Evolutionary conservation across 768 basidiomycete genomes (phyloP).

Genomic region (Mycena latifolia): DNA sequence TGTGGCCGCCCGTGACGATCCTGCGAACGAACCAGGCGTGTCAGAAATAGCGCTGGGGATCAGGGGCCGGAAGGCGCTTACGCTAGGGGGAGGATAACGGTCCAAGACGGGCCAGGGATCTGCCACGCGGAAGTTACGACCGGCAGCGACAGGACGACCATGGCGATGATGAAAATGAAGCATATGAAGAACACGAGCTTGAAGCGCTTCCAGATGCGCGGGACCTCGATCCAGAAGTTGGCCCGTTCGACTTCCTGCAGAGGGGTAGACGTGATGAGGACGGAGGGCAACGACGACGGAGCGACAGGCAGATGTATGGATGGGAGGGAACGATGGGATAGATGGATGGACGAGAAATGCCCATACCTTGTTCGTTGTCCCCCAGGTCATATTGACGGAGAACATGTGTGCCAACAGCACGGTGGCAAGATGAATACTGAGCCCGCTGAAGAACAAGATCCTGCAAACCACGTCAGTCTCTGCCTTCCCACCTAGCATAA

Average conservation of each 20-base stretch:
- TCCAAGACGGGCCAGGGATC: constrained; percentile 73
- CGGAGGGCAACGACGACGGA: no score
- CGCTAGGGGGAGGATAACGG: constrained; percentile 81
- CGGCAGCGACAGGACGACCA: constrained; percentile 66
- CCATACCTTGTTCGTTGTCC: constrained; percentile 77
- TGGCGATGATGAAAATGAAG: constrained; percentile 60
- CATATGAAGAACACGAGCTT: constrained; percentile 73
- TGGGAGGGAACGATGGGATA: no score
- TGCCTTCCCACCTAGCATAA: no score
- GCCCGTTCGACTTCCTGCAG: constrained; percentile 85
- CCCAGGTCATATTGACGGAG: constrained; percentile 84
- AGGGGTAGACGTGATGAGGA: not conserved
- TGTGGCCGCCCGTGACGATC: constrained; percentile 73
- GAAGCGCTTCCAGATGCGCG: constrained; percentile 85
- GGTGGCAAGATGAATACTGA: constrained; percentile 76
- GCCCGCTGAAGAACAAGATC: constrained; percentile 84
- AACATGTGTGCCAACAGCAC: constrained; percentile 79
- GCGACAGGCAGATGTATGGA: no score
- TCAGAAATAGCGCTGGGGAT: constrained; percentile 1
- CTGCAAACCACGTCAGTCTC: constrained; percentile 44
- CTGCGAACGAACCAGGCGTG: constrained; percentile 44
- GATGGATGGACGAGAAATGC: not conserved
- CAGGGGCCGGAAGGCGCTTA: constrained; percentile 49
- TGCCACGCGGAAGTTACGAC: constrained; percentile 74
- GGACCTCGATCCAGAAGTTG: constrained; percentile 93